Base-by-base conservation (phyloP, 441 rosid genomes). In the Erysimum cheiri region DNA sequence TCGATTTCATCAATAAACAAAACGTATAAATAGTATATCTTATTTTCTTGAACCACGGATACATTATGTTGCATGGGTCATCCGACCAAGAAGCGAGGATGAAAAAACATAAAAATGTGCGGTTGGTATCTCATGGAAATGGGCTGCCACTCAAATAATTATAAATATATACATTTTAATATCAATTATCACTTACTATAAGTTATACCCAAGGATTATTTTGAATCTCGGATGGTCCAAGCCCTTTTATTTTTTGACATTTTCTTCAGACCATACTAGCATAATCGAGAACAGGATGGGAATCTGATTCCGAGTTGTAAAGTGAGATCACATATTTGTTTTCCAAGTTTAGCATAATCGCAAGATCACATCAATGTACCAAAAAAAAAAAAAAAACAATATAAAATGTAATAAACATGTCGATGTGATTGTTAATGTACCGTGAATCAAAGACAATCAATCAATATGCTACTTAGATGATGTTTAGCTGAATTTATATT, bases 41-140 rank as follows among this genome's bases (percentile, higher is more conserved):
- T n/a, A n/a, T n/a, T 43, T 6, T 14, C 17, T 43, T 14, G 50
- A 46, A 46, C 12, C 26, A 46, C 26, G 26, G 22, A 15, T 46
- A 17, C 57, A 69, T 41, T 22, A 71, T 53, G 62, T 43, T 71
- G 75, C 41, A 64, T 71, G 76, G 70, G 64, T 17, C 64, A 72
- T 72, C 56, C 35, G 15, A 71, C 70, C 40, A 64, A 63, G 24
- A 28, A 46, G 55, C 14, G 56, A 33, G 36, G 47, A 22, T 19
- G 60, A 12, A 50, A 40, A 40, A 26, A 71, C 46, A 54, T 10
- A 8, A 29, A 63, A 44, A 63, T 54, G 26, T 62, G 70, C 40
- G 76, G 70, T 72, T 72, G 13, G 48, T 28, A 19, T 72, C 13
- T 44, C 40, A 36, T 12, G 50, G 33, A 32, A n/a, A 64, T 64